These are phyloP conservation scores for Penicillium sp. DNA, from an alignment of 2,329 filamentous ascomycete species.

Conservation along the genomic window DNA sequence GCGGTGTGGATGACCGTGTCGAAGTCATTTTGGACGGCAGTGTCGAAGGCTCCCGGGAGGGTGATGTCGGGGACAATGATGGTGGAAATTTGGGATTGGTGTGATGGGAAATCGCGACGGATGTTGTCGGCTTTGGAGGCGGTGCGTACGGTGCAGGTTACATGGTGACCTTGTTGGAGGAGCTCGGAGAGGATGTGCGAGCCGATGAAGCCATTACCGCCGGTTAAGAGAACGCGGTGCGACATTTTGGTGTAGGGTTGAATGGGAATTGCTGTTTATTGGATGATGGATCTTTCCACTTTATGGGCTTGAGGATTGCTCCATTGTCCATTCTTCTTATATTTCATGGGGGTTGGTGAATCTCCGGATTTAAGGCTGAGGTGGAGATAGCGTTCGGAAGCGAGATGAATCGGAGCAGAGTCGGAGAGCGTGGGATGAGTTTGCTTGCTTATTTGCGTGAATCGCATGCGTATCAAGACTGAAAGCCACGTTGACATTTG, in stretches of 20 bases:
- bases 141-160: constrained; percentile 1
- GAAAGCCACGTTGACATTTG: too few relatives aligned
- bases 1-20: constrained; percentile 7
- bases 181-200: not conserved
- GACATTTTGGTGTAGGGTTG: too few relatives aligned
- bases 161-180: not conserved
- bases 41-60: constrained; percentile 2
- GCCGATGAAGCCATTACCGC: constrained; percentile 8
- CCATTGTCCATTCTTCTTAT: not conserved
- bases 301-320: too few relatives aligned
- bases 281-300: too few relatives aligned
- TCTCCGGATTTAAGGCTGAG: too few relatives aligned
- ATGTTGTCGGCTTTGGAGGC: not conserved
- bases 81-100: not conserved
- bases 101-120: not conserved
- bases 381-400: too few relatives aligned
- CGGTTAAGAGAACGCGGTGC: not conserved
- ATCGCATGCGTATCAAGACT: too few relatives aligned
- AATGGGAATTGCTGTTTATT: too few relatives aligned
- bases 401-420: too few relatives aligned
- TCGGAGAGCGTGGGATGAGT: too few relatives aligned
- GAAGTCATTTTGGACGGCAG: constrained; percentile 3
- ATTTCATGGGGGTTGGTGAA: not conserved
- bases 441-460: too few relatives aligned
- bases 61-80: constrained; percentile 6